Evolutionary conservation across 2,329 filamentous ascomycete species (phyloP).

Genomic region (Cadophora luteo-olivacea): DNA sequence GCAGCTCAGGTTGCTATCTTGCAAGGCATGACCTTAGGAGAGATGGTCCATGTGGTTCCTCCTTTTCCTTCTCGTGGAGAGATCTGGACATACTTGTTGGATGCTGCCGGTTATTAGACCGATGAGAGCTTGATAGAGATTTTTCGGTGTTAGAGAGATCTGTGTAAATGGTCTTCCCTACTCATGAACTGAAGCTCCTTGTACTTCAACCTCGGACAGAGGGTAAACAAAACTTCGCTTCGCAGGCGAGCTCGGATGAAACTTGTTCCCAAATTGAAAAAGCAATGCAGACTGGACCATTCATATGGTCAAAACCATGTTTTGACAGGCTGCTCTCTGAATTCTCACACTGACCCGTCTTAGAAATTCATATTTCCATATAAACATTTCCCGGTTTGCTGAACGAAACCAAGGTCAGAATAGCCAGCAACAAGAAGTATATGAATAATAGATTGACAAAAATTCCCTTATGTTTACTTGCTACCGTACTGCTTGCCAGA

Average conservation of each 20-base stretch:
- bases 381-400: background rate
- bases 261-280: background rate
- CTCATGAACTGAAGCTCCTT: too few relatives aligned
- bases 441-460: background rate
- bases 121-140: too few relatives aligned
- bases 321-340: too few relatives aligned
- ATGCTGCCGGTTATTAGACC: constrained; percentile 24
- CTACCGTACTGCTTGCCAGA: background rate
- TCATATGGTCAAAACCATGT: background rate
- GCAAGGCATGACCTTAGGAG: constrained; percentile 21
- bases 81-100: constrained; percentile 20
- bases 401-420: background rate
- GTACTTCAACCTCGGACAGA: too few relatives aligned
- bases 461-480: background rate
- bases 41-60: constrained; percentile 25
- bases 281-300: background rate
- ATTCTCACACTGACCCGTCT: background rate
- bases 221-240: background rate
- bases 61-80: constrained; percentile 28
- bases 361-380: background rate
- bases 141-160: background rate
- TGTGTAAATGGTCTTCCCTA: too few relatives aligned
- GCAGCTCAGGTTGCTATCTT: constrained; percentile 24
- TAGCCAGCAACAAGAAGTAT: background rate
- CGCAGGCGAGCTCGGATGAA: background rate